Evolutionary conservation across 2,329 filamentous ascomycete genomes (phyloP).

Genomic region (Fusarium staphyleae): DNA sequence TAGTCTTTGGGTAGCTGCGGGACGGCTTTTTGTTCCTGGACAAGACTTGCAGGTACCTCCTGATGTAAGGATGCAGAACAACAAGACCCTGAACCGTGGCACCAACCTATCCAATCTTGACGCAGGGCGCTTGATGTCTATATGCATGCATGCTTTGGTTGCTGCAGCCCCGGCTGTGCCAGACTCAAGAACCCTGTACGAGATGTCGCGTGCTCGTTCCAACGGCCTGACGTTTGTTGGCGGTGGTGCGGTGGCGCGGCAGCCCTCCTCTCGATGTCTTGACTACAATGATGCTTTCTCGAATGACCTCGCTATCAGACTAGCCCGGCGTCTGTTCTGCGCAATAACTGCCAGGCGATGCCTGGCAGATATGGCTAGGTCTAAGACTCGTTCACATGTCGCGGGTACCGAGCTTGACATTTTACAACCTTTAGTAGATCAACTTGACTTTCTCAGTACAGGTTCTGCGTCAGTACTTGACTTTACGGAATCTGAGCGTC

Average conservation of each 20-base stretch:
- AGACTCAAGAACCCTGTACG: conserved; percentile 58
- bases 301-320: conserved; percentile 64
- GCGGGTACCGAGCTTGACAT: conserved; percentile 50
- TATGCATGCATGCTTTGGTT: conserved; percentile 69
- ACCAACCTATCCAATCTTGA: conserved; percentile 55
- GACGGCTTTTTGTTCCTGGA: conserved; percentile 64
- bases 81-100: conserved; percentile 45
- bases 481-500: conserved; percentile 59
- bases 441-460: conserved; percentile 60
- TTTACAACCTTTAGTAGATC: conserved; percentile 57
- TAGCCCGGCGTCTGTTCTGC: conserved; percentile 65
- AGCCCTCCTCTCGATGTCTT: conserved; percentile 60
- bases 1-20: conserved; percentile 69
- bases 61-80: conserved; percentile 42
- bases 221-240: conserved; percentile 59
- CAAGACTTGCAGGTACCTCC: conserved; percentile 51
- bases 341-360: conserved; percentile 62
- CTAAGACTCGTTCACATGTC: conserved; percentile 47
- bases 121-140: conserved; percentile 61
- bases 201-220: conserved; percentile 67
- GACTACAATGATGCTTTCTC: conserved; percentile 70
- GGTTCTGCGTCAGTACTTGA: conserved; percentile 55
- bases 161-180: conserved; percentile 61
- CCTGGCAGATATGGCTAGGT: conserved; percentile 55
- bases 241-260: conserved; percentile 54